Conservation (phyloP, 768 basidiomycete genomes). For the Russula griseocarnosa region DNA sequence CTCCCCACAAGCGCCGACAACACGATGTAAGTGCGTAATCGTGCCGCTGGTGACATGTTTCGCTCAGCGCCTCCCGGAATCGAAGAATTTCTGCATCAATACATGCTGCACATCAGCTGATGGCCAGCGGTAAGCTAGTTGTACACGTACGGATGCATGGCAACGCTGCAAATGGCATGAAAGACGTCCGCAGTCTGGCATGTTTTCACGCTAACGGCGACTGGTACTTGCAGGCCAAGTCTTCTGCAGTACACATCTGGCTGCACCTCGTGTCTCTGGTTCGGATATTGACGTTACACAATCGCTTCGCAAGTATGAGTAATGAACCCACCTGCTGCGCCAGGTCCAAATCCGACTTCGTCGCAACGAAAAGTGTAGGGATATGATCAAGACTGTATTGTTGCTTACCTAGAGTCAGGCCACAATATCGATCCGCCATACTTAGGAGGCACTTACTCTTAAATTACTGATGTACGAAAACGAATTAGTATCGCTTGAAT, state of each 20-base stretch:
- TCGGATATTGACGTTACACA: background rate
- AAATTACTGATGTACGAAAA: slow-evolving; percentile 98
- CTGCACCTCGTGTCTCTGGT: slow-evolving; percentile 95
- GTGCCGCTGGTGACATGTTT: slow-evolving; percentile 62
- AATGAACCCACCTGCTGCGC: slow-evolving; percentile 71
- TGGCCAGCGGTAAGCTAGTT: slow-evolving; percentile 6
- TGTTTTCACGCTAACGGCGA: slow-evolving; percentile 86
- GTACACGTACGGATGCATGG: slow-evolving; percentile 75
- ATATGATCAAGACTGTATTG: slow-evolving; percentile 94
- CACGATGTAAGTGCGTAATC: slow-evolving; percentile 67
- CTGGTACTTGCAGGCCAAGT: slow-evolving; percentile 86
- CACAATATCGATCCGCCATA: slow-evolving; percentile 12
- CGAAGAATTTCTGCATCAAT: slow-evolving; percentile 37
- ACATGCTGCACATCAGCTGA: slow-evolving; percentile 20
- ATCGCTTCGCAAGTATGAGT: slow-evolving; percentile 5
- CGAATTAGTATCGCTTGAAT: slow-evolving; percentile 97
- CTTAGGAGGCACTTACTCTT: slow-evolving; percentile 51
- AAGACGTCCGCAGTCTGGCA: slow-evolving; percentile 85
- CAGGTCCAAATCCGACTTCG: slow-evolving; percentile 95
- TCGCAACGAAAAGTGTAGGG: slow-evolving; percentile 96
- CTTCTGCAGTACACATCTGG: slow-evolving; percentile 95
- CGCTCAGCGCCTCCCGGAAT: slow-evolving; percentile 85
- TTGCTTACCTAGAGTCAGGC: slow-evolving; percentile 56
- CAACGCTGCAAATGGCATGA: slow-evolving; percentile 78
- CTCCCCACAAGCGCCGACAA: slow-evolving; percentile 72